Evolutionary conservation across 805 yeast genomes (phyloP), one percentile per base, ranked within the genome.

Genomic region (Schwanniomyces pseudopolymorphus): DNA sequence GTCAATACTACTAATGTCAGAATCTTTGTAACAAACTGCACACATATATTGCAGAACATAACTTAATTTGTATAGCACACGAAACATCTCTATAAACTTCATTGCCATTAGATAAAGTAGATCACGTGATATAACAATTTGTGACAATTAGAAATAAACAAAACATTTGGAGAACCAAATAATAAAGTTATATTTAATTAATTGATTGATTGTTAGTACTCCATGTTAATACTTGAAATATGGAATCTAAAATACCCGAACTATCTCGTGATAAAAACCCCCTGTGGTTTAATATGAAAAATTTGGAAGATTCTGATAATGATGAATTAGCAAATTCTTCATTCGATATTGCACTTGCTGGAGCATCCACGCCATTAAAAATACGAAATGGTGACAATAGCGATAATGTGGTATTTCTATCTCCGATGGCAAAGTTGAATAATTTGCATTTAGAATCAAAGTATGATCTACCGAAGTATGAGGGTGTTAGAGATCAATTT

Each of bases 351-450:
- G 49, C 39, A 1, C 35, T 50, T 14, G 50, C 44, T 10, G 51
- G 51, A 5, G 51, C 47, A 14, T 48, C 51, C 20, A 48, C 51
- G n/a, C 51, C 51, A 14, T 43, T 48, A 42, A 21, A 16, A n/a
- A n/a, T 26, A 28, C 42, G 20, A 37, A 22, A 17, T 35, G 31
- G 26, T 17, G 33, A 42, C 20, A 40, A 28, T 22, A 42, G 14
- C 5, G 43, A 46, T 20, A 40, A 37, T 4, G 36, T 33, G 2
- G 39, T 54, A 11, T 59, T 62, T 41, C 36, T 63, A 17, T 70
- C 75, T 6, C 77, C 77, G 14, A 62, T 70, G 46, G 62, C 60
- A 39, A 60, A 62, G 44, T 59, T 72, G 22, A 64, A 67, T 46
- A 60, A 65, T 28, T 53, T 72, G 21, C 70, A 71, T 47, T 42